phyloP scores from a whole-genome alignment of 2,329 filamentous ascomycete species.

The Apiospora arundinis region DNA sequence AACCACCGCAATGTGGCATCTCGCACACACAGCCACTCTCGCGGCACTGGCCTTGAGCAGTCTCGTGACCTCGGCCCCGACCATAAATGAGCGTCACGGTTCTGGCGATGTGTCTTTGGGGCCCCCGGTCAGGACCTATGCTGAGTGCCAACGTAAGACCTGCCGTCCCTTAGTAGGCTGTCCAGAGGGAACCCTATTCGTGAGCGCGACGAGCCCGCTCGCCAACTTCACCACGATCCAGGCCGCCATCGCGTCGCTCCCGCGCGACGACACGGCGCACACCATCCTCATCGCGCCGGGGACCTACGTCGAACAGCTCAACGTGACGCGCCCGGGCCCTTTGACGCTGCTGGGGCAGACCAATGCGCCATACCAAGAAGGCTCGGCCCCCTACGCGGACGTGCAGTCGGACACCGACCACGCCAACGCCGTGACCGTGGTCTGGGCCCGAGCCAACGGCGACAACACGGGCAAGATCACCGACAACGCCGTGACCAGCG shows the following conservation, averaged over 20 bases:
- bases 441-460: slow-evolving; percentile 63
- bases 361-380: slow-evolving; percentile 24
- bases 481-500: slow-evolving; percentile 69
- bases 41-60: not conserved
- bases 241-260: slow-evolving; percentile 47
- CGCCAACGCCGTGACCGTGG: slow-evolving; percentile 62
- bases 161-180: slow-evolving; percentile 45
- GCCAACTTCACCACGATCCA: slow-evolving; percentile 48
- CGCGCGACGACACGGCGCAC: slow-evolving; percentile 49
- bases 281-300: slow-evolving; percentile 67
- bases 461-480: slow-evolving; percentile 45
- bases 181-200: slow-evolving; percentile 48
- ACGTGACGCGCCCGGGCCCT: slow-evolving; percentile 66
- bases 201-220: slow-evolving; percentile 40
- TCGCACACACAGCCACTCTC: not conserved
- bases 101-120: not conserved
- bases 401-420: slow-evolving; percentile 43
- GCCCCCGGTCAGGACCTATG: slow-evolving; percentile 23
- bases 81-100: not conserved
- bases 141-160: slow-evolving; percentile 42
- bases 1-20: not conserved
- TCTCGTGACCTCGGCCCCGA: not conserved
- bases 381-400: slow-evolving; percentile 45
- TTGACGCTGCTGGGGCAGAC: slow-evolving; percentile 68
- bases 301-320: slow-evolving; percentile 68